Evolutionary conservation across 2,329 filamentous ascomycete genomes (phyloP).

Genomic region (Alternaria triticina): DNA sequence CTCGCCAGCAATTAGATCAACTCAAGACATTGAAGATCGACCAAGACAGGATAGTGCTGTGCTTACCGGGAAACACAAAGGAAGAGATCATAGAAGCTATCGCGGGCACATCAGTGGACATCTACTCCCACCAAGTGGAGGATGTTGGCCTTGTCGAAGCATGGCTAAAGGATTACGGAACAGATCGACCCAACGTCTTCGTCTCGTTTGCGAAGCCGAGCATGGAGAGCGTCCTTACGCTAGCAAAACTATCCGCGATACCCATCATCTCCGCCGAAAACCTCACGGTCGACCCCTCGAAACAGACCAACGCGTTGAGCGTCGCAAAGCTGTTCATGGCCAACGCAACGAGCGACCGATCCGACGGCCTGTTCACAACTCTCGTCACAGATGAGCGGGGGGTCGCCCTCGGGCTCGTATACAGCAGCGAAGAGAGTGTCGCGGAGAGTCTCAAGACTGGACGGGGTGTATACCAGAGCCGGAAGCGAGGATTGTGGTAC

Average conservation of each 20-base stretch:
- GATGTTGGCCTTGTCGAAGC: constrained; percentile 53
- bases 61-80: constrained; percentile 54
- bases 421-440: constrained; percentile 91
- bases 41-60: constrained; percentile 64
- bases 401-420: constrained; percentile 85
- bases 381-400: constrained; percentile 90
- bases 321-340: constrained; percentile 74
- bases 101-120: constrained; percentile 51
- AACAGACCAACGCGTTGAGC: constrained; percentile 66
- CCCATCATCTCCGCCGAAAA: constrained; percentile 75
- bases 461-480: constrained; percentile 90
- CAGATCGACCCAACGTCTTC: constrained; percentile 57
- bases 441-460: constrained; percentile 82
- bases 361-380: constrained; percentile 85
- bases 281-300: constrained; percentile 70
- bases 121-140: constrained; percentile 53
- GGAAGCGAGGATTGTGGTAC: constrained; percentile 94
- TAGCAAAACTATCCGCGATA: constrained; percentile 59
- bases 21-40: constrained; percentile 61
- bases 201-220: constrained; percentile 54
- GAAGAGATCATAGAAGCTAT: constrained; percentile 51
- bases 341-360: constrained; percentile 79
- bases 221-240: constrained; percentile 49
- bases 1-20: constrained; percentile 68
- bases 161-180: constrained; percentile 58